Percentiles rank a stretch among this genome's conserved stretches.
These are phyloP conservation scores for Colletotrichum phormii DNA, from an alignment of 2,329 filamentous ascomycete genomes.

Conservation along the genomic window DNA sequence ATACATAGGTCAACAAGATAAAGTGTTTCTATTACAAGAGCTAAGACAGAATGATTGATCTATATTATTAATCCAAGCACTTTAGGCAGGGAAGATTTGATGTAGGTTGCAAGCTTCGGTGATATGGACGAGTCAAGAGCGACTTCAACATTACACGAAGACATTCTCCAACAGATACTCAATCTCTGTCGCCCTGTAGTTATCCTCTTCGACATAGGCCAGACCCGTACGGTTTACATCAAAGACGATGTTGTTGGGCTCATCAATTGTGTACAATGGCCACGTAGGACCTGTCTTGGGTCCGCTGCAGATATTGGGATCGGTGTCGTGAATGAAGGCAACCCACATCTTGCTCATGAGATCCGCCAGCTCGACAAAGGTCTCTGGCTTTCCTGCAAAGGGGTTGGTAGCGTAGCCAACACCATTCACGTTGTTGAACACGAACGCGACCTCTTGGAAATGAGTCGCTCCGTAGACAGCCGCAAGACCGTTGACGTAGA, in stretches of 20 bases:
- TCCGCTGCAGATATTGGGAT: constrained; percentile 51
- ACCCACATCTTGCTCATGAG: constrained; percentile 65
- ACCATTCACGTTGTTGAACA: constrained; percentile 64
- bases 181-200: constrained; percentile 56
- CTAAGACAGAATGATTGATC: background rate
- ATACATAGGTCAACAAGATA: background rate
- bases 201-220: constrained; percentile 56
- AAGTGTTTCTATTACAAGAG: background rate
- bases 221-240: constrained; percentile 57
- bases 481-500: constrained; percentile 40
- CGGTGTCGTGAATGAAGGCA: constrained; percentile 57
- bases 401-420: constrained; percentile 62
- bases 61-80: background rate
- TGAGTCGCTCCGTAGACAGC: constrained; percentile 42
- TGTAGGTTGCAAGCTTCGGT: too few species aligned
- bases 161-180: constrained; percentile 46
- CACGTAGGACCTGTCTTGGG: constrained; percentile 43
- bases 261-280: constrained; percentile 54
- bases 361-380: constrained; percentile 54
- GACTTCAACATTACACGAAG: background rate
- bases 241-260: constrained; percentile 61
- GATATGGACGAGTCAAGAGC: too few species aligned
- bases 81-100: too few species aligned
- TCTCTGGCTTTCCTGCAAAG: constrained; percentile 53
- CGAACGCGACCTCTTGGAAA: constrained; percentile 47